A percentile compares a stretch with the other conserved stretches of the same genome.
Conservation (phyloP, 2,329 filamentous ascomycete genomes). For the Xylariales sp. region DNA sequence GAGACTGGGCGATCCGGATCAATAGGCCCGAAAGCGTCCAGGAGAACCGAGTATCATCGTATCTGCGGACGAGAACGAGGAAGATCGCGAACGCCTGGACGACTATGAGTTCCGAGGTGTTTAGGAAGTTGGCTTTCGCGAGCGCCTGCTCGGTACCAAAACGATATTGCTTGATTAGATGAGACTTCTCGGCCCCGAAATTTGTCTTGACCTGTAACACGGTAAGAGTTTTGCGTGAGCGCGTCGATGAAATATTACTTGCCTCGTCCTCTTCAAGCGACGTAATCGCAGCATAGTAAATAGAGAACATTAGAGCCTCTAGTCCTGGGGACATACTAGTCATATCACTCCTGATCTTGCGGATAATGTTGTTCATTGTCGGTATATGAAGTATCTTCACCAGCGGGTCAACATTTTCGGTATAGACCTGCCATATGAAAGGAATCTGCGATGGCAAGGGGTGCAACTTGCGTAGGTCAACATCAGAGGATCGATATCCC, state of each 20-base stretch:
- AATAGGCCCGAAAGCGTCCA: slow-evolving; percentile 62
- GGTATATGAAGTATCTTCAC: slow-evolving; percentile 69
- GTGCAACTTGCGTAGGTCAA: slow-evolving; percentile 61
- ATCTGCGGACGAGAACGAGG: slow-evolving; percentile 46
- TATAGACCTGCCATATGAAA: slow-evolving; percentile 65
- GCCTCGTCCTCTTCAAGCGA: slow-evolving; percentile 59
- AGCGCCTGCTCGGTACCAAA: slow-evolving; percentile 56
- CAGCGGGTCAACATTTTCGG: slow-evolving; percentile 69
- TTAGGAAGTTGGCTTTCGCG: slow-evolving; percentile 57
- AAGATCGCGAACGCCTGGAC: slow-evolving; percentile 60
- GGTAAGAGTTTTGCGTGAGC: slow-evolving; percentile 10
- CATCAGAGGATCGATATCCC: slow-evolving; percentile 66
- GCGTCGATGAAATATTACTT: slow-evolving; percentile 10
- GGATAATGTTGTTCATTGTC: slow-evolving; percentile 56
- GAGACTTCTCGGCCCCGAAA: slow-evolving; percentile 43
- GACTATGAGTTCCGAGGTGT: slow-evolving; percentile 52
- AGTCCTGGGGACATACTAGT: slow-evolving; percentile 51
- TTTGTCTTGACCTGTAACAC: slow-evolving; percentile 43
- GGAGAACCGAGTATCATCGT: slow-evolving; percentile 48
- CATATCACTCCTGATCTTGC: slow-evolving; percentile 55
- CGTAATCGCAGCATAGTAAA: slow-evolving; percentile 54
- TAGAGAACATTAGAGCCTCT: slow-evolving; percentile 60
- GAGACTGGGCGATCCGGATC: slow-evolving; percentile 49
- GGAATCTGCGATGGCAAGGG: slow-evolving; percentile 61
- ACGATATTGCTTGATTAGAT: slow-evolving; percentile 43